Base-by-base conservation (phyloP, 129 eudicot species). In the Chrysanthemum lavandulifolium region DNA sequence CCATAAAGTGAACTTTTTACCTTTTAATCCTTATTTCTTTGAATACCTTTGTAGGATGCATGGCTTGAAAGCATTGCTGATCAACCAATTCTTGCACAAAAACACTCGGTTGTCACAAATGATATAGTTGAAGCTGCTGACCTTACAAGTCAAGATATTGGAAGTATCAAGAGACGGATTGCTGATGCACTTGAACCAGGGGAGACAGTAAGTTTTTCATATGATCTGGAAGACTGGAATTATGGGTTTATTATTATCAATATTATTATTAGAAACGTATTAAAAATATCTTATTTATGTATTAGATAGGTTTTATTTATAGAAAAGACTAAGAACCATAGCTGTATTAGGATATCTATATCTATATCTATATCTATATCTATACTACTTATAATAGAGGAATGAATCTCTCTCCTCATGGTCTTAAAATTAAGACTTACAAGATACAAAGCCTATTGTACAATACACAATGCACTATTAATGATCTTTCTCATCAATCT, bases 21-120 rank as follows among this genome's bases (percentile, higher is more conserved):
- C 10, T 50, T 52, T 33, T 55, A 67, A 54, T 72, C 8, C 51
- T 74, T 57, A 50, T 55, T 54, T 67, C 33, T 7, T 65, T 13
- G 15, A 77, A 36, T 21, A 29, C 52, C 47, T 69, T 73, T 82
- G 86, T 87, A 94, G 98, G 98, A 94, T 83, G 98, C 98, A 25
- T 94, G 98, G 98, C 97, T 94, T 75, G 98, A 90, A 70, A 88
- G 86, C 82, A 77, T 90, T 65, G 90, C 88, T 57, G 81, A 77
- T 54, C 75, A 78, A 45, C 76, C 87, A 64, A 82, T 78, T 69
- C 84, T 79, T 74, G 82, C 87, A 60, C 74, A 65, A 29, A 79
- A 51, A 78, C 54, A 53, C 16, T 70, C 86, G 11, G 43, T 36
- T 18, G 60, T 76, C 25, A 57, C 76, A 43, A 31, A 52, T 65